Conservation (phyloP, 352 stramenopile species). For the Phytophthora pini region DNA sequence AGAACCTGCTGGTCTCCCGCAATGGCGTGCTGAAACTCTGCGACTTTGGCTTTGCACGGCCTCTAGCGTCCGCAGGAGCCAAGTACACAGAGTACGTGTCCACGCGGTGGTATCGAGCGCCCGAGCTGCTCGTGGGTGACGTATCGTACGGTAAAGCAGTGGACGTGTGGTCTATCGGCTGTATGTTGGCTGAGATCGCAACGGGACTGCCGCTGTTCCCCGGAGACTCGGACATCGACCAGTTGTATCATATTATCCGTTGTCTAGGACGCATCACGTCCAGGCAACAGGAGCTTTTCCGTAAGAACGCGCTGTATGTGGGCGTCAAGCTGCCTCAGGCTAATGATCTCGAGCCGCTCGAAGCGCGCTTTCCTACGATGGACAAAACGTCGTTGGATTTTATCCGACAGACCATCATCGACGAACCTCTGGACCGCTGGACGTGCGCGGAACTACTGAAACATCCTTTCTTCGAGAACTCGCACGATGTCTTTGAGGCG, state of each 20-base stretch:
- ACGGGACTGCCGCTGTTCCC: constrained; percentile 96
- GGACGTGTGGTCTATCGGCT: constrained; percentile 97
- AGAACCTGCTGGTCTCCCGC: constrained; percentile 94
- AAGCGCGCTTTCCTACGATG: constrained; percentile 68
- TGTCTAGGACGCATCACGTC: constrained; percentile 76
- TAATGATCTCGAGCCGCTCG: constrained; percentile 64
- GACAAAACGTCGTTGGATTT: constrained; percentile 75
- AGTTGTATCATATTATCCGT: constrained; percentile 87
- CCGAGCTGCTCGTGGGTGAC: constrained; percentile 91
- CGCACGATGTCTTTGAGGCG: constrained; percentile 58
- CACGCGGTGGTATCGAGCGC: constrained; percentile 95
- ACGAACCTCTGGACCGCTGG: constrained; percentile 83
- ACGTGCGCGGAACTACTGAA: constrained; percentile 79
- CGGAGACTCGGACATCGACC: constrained; percentile 97
- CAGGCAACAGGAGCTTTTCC: constrained; percentile 82
- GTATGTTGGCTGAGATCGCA: constrained; percentile 97
- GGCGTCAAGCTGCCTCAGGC: constrained; percentile 77
- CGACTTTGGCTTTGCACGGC: constrained; percentile 88
- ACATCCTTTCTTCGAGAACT: constrained; percentile 76
- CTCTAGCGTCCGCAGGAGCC: constrained; percentile 64
- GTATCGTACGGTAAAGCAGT: constrained; percentile 96
- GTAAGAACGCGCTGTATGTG: constrained; percentile 83
- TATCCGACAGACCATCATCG: constrained; percentile 73
- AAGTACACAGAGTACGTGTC: constrained; percentile 93
- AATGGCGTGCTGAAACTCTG: constrained; percentile 95